phyloP scores from a whole-genome alignment of 202 grass and related monocot species.

The Elaeis oleifera region DNA sequence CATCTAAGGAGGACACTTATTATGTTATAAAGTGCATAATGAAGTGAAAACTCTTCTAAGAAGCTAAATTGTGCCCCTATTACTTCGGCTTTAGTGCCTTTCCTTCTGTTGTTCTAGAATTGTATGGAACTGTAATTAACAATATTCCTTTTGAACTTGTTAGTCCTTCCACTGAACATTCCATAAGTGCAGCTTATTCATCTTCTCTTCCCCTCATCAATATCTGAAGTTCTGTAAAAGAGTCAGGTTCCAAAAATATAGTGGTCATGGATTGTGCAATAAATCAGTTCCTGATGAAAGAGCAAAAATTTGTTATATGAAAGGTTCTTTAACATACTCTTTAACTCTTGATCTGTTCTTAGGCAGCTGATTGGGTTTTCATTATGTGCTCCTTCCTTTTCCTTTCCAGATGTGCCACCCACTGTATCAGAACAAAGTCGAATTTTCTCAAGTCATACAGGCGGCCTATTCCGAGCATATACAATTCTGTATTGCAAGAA shows the following conservation, averaged over 20 bases:
- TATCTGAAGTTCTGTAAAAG: too few relatives aligned
- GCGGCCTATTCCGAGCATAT: constrained; percentile 88
- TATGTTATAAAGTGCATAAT: too few relatives aligned
- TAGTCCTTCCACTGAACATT: background rate
- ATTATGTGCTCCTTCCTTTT: constrained; percentile 16
- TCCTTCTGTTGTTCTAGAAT: background rate
- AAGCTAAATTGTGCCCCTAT: too few relatives aligned
- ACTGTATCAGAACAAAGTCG: constrained; percentile 80
- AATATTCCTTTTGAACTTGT: background rate
- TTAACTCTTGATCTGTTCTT: too few relatives aligned
- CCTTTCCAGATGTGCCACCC: constrained; percentile 62
- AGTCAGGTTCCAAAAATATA: too few relatives aligned
- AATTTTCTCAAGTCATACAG: constrained; percentile 94
- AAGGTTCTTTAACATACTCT: too few relatives aligned
- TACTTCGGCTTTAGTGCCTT: background rate
- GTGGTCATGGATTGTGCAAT: too few relatives aligned
- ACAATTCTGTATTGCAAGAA: constrained; percentile 86
- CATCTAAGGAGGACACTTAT: too few relatives aligned
- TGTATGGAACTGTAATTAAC: background rate
- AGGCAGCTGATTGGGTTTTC: background rate
- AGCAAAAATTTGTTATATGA: too few relatives aligned
- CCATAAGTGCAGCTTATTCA: background rate
- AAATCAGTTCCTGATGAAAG: too few relatives aligned
- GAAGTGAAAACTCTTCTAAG: too few relatives aligned
- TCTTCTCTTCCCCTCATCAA: too few relatives aligned